Conservation (phyloP, 2,329 filamentous ascomycete genomes). For the Aspergillus fumigatiaffinis region DNA sequence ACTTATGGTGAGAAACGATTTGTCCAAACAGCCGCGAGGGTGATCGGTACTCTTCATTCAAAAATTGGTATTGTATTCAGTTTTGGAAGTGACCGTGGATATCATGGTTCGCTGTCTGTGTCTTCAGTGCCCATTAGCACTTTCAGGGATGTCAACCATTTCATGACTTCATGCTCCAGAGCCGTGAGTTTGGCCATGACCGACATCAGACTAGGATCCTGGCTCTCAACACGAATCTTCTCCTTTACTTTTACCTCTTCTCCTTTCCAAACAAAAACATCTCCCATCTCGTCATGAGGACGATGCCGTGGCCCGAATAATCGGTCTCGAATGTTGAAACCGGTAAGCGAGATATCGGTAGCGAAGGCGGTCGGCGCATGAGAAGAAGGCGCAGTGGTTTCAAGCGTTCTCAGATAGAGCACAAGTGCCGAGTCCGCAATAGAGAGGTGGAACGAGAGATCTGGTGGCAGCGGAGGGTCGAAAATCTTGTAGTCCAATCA, state of each 20-base stretch:
- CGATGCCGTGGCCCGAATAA: slow-evolving; percentile 51
- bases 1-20: background rate
- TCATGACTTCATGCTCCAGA: slow-evolving; percentile 66
- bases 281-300: slow-evolving; percentile 76
- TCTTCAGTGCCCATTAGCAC: slow-evolving; percentile 70
- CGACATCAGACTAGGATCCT: slow-evolving; percentile 80
- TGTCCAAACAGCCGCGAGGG: background rate
- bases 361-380: slow-evolving; percentile 64
- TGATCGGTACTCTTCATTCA: background rate
- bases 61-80: background rate
- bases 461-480: slow-evolving; percentile 58
- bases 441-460: slow-evolving; percentile 68
- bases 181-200: slow-evolving; percentile 79
- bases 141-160: slow-evolving; percentile 67
- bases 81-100: background rate
- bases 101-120: slow-evolving; percentile 31
- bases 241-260: slow-evolving; percentile 81
- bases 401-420: slow-evolving; percentile 65
- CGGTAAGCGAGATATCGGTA: slow-evolving; percentile 59
- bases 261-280: slow-evolving; percentile 65
- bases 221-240: slow-evolving; percentile 83
- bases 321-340: slow-evolving; percentile 56
- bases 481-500: slow-evolving; percentile 45
- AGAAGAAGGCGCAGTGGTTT: slow-evolving; percentile 56
- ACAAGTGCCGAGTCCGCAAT: slow-evolving; percentile 68